These are phyloP conservation scores for Imleria badia DNA, from an alignment of 768 basidiomycete genomes.

Conservation along the genomic window DNA sequence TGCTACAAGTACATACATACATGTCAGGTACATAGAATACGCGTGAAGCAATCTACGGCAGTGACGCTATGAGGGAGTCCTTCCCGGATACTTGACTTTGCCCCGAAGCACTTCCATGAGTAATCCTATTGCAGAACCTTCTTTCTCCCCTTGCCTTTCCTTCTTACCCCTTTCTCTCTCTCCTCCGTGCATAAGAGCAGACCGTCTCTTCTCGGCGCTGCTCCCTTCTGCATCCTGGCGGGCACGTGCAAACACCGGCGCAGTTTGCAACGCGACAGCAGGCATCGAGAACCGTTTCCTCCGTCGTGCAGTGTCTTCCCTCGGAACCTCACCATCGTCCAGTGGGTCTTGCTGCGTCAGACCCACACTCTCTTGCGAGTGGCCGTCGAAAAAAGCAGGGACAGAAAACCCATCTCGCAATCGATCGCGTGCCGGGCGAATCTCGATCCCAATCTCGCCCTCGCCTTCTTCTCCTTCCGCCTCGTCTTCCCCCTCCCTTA, in stretches of 20 bases:
- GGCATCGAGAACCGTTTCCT: conserved; percentile 74
- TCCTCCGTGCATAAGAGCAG: conserved; percentile 57
- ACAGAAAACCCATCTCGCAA: background rate
- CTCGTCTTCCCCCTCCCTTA: conserved; percentile 21
- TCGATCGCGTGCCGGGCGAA: background rate
- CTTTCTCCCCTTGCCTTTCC: conserved; percentile 20
- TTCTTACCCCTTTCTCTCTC: conserved; percentile 25
- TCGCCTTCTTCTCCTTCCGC: background rate
- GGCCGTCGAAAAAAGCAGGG: background rate
- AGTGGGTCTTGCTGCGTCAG: background rate
- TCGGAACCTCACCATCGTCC: conserved; percentile 25
- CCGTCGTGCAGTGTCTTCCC: conserved; percentile 61
- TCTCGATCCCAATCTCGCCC: background rate
- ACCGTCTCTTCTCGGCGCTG: conserved; percentile 40
- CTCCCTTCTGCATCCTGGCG: conserved; percentile 20
- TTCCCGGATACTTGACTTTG: conserved; percentile 24
- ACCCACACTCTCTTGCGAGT: conserved; percentile 5
- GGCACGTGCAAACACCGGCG: conserved; percentile 64
- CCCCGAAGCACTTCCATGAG: conserved; percentile 33
- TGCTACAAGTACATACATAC: background rate
- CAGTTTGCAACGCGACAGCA: conserved; percentile 73
- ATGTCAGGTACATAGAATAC: background rate
- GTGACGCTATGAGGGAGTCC: conserved; percentile 3
- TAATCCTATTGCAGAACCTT: conserved; percentile 30
- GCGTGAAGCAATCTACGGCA: background rate